phyloP scores from a whole-genome alignment of 2,329 filamentous ascomycete genomes.

The Neoascochyta sp. region DNA sequence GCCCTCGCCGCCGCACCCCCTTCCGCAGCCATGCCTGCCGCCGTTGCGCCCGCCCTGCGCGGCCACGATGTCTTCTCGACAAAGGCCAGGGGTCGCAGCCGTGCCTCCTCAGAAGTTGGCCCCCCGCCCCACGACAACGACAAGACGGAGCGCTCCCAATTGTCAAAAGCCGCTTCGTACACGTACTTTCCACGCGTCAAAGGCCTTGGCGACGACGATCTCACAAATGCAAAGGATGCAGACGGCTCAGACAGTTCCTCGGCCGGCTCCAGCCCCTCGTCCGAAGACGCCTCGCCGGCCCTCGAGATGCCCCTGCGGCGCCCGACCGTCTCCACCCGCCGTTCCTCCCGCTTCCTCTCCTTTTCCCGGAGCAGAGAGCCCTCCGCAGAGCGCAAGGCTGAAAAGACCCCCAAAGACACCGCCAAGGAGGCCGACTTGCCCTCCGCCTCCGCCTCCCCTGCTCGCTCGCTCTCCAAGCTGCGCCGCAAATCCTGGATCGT shows the following conservation, averaged over 20 bases:
- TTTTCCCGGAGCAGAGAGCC: slow-evolving; percentile 36
- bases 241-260: slow-evolving; percentile 42
- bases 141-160: slow-evolving; percentile 20
- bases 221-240: slow-evolving; percentile 21
- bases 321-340: slow-evolving; percentile 31
- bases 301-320: slow-evolving; percentile 31
- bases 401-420: slow-evolving; percentile 24
- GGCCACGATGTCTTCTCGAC: slow-evolving; percentile 30
- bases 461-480: slow-evolving; percentile 32
- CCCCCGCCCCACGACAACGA: slow-evolving; percentile 17
- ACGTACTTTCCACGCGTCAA: slow-evolving; percentile 41
- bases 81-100: slow-evolving; percentile 28
- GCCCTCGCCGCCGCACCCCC: slow-evolving; percentile 3
- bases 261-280: slow-evolving; percentile 45
- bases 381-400: slow-evolving; percentile 28
- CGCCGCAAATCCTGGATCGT: slow-evolving; percentile 38
- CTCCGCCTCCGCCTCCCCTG: slow-evolving; percentile 21
- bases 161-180: slow-evolving; percentile 41
- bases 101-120: slow-evolving; percentile 32
- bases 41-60: slow-evolving; percentile 29
- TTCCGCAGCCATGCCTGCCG: slow-evolving; percentile 29
- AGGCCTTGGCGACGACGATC: slow-evolving; percentile 33
- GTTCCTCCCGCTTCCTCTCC: slow-evolving; percentile 34
- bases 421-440: slow-evolving; percentile 24
- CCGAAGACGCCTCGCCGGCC: slow-evolving; percentile 30